Percentiles rank a stretch among this genome's conserved stretches.
Conservation (phyloP, 1,284 basidiomycete genomes). For the Ganoderma multipileum region DNA sequence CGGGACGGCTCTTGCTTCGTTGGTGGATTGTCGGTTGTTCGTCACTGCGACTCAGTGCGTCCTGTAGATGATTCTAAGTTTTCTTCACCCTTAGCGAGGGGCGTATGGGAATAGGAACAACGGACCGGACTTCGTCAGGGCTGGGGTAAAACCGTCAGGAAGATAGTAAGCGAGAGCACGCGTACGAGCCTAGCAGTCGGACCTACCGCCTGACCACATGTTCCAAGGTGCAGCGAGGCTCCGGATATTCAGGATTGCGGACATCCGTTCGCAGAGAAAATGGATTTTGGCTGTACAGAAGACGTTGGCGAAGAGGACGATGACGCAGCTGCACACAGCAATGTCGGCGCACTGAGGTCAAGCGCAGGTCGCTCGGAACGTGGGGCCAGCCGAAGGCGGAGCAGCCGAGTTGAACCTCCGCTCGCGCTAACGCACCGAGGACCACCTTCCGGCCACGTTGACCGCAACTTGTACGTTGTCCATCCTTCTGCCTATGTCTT, state of each 20-base stretch:
- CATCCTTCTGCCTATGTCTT: slow-evolving; percentile 6
- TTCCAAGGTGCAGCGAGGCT: neutral
- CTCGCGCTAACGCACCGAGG: slow-evolving; percentile 8
- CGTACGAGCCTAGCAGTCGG: neutral
- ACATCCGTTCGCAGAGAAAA: neutral
- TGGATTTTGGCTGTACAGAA: slow-evolving; percentile 3
- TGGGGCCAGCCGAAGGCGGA: neutral
- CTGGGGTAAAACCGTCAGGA: neutral
- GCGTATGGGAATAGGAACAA: slow-evolving; percentile 10
- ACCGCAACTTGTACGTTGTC: slow-evolving; percentile 1
- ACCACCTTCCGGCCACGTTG: neutral
- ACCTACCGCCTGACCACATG: neutral
- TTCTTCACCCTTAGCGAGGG: slow-evolving; percentile 4
- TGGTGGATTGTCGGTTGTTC: neutral
- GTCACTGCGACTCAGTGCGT: neutral
- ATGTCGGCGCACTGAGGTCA: no score
- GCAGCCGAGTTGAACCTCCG: slow-evolving; percentile 12
- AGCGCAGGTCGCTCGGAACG: slow-evolving; percentile 2
- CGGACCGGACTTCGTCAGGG: slow-evolving; percentile 13
- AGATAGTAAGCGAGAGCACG: neutral
- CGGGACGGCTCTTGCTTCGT: slow-evolving; percentile 1
- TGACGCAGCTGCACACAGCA: neutral
- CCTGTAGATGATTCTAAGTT: slow-evolving; percentile 4
- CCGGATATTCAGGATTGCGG: neutral
- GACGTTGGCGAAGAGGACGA: neutral